Conservation (phyloP, 208 protist genomes). For the Naegleria lovaniensis region DNA sequence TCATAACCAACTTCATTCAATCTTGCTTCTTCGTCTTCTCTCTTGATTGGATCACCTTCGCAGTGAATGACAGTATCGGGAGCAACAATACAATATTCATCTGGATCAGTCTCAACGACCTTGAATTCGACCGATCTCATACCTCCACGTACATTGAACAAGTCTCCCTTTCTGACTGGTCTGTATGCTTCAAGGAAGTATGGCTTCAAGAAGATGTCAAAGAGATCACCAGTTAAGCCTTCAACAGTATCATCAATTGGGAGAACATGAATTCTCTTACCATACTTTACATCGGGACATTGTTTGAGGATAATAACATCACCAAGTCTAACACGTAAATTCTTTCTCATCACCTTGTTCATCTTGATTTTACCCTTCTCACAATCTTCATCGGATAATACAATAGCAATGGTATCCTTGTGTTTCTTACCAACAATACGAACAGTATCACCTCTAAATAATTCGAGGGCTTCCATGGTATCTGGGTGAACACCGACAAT, state of each 20-base stretch:
- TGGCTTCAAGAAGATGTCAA: slow-evolving; percentile 98
- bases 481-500: slow-evolving; percentile 83
- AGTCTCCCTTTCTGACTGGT: slow-evolving; percentile 97
- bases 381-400: slow-evolving; percentile 81
- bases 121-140: slow-evolving; percentile 99
- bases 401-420: slow-evolving; percentile 92
- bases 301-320: slow-evolving; percentile 92
- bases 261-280: slow-evolving; percentile 96
- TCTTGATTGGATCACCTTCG: slow-evolving; percentile 97
- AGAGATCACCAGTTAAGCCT: slow-evolving; percentile 97
- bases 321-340: slow-evolving; percentile 94
- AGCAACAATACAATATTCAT: slow-evolving; percentile 94
- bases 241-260: slow-evolving; percentile 99
- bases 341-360: slow-evolving; percentile 97
- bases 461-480: slow-evolving; percentile 92
- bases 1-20: slow-evolving; percentile 91
- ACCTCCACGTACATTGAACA: slow-evolving; percentile 90
- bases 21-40: slow-evolving; percentile 96
- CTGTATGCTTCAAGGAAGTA: slow-evolving; percentile 99
- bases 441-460: slow-evolving; percentile 97
- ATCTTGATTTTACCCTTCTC: slow-evolving; percentile 93
- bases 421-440: slow-evolving; percentile 97
- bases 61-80: slow-evolving; percentile 98
- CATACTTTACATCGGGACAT: slow-evolving; percentile 95
- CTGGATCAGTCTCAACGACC: slow-evolving; percentile 98